phyloP scores from a whole-genome alignment of 1,284 basidiomycete species.

The Ustilago loliicola region DNA sequence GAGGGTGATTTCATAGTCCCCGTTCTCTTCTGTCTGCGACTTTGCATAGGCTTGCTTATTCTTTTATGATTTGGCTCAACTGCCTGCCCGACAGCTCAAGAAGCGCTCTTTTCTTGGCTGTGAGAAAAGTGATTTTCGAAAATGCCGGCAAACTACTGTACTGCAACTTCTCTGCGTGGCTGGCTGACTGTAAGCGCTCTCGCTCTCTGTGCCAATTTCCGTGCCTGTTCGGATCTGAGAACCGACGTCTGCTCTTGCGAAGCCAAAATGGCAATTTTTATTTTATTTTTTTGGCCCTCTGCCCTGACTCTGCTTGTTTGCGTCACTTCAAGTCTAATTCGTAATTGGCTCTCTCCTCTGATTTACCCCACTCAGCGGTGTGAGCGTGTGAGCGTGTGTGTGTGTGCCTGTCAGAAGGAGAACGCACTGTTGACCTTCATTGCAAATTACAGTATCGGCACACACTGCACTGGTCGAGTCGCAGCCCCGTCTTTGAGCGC shows the following conservation, averaged over 20 bases:
- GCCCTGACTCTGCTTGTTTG: neutral
- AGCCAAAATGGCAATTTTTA: neutral
- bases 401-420: neutral
- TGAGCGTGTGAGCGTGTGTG: neutral
- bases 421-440: too few species aligned
- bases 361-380: slow-evolving; percentile 13
- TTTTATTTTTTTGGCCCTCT: neutral
- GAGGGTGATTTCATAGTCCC: too few species aligned
- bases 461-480: neutral
- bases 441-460: too few species aligned
- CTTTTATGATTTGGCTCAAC: too few species aligned
- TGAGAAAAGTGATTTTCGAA: too few species aligned
- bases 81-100: too few species aligned
- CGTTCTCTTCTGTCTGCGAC: too few species aligned
- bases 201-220: neutral
- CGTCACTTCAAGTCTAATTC: neutral
- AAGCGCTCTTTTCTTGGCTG: too few species aligned
- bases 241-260: neutral
- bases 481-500: neutral
- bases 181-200: too few species aligned
- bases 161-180: too few species aligned
- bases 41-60: too few species aligned
- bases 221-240: slow-evolving; percentile 6
- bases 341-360: neutral
- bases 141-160: too few species aligned